These are phyloP conservation scores for Dactylonectria macrodidyma DNA, from an alignment of 2,329 filamentous ascomycete genomes.

Conservation along the genomic window DNA sequence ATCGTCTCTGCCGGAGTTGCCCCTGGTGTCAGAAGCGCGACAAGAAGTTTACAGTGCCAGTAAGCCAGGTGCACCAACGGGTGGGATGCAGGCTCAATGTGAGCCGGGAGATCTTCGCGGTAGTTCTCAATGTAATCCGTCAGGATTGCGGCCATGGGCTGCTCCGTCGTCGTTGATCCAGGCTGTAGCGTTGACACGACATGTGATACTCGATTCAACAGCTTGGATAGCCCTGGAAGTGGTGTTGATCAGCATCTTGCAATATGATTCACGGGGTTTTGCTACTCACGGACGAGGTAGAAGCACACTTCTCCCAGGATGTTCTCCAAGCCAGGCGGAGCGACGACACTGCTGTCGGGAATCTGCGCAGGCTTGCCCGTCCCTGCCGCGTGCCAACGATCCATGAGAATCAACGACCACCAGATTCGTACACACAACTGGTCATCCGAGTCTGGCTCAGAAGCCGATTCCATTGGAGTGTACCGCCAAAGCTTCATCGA, in stretches of 20 bases:
- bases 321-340: constrained; percentile 71
- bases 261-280: too few relatives aligned
- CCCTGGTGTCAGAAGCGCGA: constrained; percentile 71
- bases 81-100: constrained; percentile 65
- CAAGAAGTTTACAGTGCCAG: constrained; percentile 78
- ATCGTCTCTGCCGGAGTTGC: constrained; percentile 71
- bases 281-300: constrained; percentile 74
- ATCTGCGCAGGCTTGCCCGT: constrained; percentile 75
- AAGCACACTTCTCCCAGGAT: constrained; percentile 76
- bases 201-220: constrained; percentile 61
- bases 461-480: constrained; percentile 60
- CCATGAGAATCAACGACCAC: constrained; percentile 81
- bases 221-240: constrained; percentile 67
- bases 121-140: constrained; percentile 70
- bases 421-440: constrained; percentile 76
- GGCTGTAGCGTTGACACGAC: constrained; percentile 56
- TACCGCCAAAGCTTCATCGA: constrained; percentile 71
- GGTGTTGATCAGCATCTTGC: constrained; percentile 28
- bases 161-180: constrained; percentile 53
- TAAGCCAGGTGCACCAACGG: constrained; percentile 77
- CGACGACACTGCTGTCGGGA: constrained; percentile 72
- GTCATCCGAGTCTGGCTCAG: constrained; percentile 73
- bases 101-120: constrained; percentile 73
- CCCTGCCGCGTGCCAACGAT: constrained; percentile 81
- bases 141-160: constrained; percentile 52